These are phyloP conservation scores for Cyclocybe aegerita DNA, from an alignment of 768 basidiomycete species.

Conservation along the genomic window DNA sequence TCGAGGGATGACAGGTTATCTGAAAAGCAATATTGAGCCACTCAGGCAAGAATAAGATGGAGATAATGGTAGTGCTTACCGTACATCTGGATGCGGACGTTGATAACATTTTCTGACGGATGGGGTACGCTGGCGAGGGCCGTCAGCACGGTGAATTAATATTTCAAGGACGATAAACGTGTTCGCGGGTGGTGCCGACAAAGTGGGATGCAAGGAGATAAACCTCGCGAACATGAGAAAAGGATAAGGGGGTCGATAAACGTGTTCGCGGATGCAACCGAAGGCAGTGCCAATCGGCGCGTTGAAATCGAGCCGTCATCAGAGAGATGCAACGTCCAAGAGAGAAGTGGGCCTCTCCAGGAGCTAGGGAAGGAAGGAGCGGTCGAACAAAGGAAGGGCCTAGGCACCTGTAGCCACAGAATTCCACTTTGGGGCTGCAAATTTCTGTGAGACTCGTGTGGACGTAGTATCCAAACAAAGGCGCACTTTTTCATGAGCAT, in stretches of 20 bases:
- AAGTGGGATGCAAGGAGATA: background rate
- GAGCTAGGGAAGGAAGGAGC: background rate
- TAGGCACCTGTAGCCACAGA: conserved; percentile 91
- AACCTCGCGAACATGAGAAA: conserved; percentile 1
- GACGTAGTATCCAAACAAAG: background rate
- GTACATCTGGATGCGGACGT: conserved; percentile 99
- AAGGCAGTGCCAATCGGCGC: background rate
- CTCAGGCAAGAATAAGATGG: background rate
- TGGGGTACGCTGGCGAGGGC: conserved; percentile 71
- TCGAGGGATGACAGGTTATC: conserved; percentile 86
- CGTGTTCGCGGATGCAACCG: background rate
- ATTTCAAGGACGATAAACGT: background rate
- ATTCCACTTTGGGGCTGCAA: conserved; percentile 89
- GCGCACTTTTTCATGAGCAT: conserved; percentile 99
- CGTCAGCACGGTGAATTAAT: background rate
- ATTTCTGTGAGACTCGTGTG: conserved; percentile 5
- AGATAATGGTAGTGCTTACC: conserved; percentile 54
- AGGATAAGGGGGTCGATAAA: background rate
- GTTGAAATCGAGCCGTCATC: background rate
- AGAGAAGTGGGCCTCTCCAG: background rate
- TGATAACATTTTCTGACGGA: conserved; percentile 95
- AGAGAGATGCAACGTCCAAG: background rate
- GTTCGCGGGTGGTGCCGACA: background rate
- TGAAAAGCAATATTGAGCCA: conserved; percentile 25
- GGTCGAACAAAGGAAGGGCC: background rate